These are phyloP conservation scores for Leccinellum rugosiceps DNA, from an alignment of 768 basidiomycete genomes.

Conservation along the genomic window DNA sequence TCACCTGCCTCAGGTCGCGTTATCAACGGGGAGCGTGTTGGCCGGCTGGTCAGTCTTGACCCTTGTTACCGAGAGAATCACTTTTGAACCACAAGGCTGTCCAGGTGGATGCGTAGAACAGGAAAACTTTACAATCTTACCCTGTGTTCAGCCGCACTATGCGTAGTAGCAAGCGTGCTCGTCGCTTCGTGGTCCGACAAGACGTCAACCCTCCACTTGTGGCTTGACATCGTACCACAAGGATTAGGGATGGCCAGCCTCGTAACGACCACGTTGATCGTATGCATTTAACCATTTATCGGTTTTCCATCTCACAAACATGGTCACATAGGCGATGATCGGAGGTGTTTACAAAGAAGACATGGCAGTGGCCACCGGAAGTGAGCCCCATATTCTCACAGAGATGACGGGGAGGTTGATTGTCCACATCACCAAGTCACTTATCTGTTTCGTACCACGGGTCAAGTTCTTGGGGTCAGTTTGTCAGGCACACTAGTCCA, in stretches of 20 bases:
- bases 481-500: constrained; percentile 84
- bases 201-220: constrained; percentile 60
- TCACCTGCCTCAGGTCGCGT: constrained; percentile 52
- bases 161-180: constrained; percentile 55
- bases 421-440: constrained; percentile 55
- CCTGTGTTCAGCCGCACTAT: constrained; percentile 57
- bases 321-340: constrained; percentile 70
- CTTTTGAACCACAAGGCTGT: constrained; percentile 9
- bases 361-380: constrained; percentile 86
- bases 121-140: constrained; percentile 83
- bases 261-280: constrained; percentile 84
- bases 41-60: constrained; percentile 69
- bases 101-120: constrained; percentile 80
- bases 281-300: constrained; percentile 36
- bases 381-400: constrained; percentile 45
- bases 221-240: constrained; percentile 77
- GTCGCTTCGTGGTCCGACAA: constrained; percentile 66
- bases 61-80: not conserved
- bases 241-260: constrained; percentile 83
- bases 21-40: constrained; percentile 81
- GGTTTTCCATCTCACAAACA: constrained; percentile 2
- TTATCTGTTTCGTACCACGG: constrained; percentile 90
- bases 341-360: constrained; percentile 76
- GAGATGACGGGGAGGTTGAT: constrained; percentile 6
- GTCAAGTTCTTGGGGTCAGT: constrained; percentile 94